Evolutionary conservation across 192 early-diverging fungal species (phyloP).

Genomic region (Coemansia sp.): DNA sequence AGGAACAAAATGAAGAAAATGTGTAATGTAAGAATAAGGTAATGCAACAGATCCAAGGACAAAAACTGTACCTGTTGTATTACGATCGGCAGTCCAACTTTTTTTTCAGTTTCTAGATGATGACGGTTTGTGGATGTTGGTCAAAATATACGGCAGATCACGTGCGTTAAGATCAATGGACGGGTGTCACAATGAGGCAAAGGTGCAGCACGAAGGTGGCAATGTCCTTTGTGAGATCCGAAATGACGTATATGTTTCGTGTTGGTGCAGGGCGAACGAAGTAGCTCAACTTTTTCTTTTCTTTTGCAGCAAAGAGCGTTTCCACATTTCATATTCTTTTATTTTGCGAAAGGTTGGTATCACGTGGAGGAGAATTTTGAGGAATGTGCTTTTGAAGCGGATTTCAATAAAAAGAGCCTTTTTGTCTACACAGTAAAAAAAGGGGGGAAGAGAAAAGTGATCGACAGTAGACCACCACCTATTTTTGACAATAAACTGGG

Average conservation of each 20-base stretch:
- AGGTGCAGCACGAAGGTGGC: background rate
- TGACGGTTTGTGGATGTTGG: background rate
- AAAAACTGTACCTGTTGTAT: too few relatives aligned
- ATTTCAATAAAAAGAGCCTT: too few relatives aligned
- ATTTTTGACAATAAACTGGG: too few relatives aligned
- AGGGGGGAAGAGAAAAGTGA: background rate
- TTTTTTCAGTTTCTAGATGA: too few relatives aligned
- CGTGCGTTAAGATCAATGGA: background rate
- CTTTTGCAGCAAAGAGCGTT: background rate
- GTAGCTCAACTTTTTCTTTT: background rate
- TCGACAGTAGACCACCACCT: background rate
- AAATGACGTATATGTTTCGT: slow-evolving; percentile 1
- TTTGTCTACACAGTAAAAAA: background rate
- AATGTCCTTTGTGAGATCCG: background rate
- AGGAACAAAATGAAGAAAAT: background rate
- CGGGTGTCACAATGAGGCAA: background rate
- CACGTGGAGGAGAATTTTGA: background rate
- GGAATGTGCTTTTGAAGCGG: background rate
- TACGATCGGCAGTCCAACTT: too few relatives aligned
- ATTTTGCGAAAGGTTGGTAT: background rate
- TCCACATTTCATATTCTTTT: too few relatives aligned
- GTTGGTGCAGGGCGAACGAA: background rate
- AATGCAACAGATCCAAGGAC: too few relatives aligned
- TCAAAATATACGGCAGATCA: slow-evolving; percentile 1
- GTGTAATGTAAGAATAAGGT: background rate